These are phyloP conservation scores for Trichocladium antarcticum DNA, from an alignment of 495 filamentous ascomycete genomes.

Conservation along the genomic window DNA sequence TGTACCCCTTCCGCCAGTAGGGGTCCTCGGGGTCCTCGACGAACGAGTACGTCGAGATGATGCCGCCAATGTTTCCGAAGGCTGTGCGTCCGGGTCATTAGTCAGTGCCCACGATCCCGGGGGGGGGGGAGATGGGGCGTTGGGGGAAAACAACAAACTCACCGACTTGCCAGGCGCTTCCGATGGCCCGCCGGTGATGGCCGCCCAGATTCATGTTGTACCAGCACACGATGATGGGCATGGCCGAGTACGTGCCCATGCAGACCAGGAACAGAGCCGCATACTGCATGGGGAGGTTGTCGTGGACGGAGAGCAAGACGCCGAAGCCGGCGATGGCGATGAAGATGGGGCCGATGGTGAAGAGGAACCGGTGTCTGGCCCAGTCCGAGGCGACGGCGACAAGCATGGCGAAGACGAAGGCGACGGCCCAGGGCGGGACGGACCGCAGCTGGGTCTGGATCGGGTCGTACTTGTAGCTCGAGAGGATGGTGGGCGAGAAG, in stretches of 20 bases:
- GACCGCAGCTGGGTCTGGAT: slow-evolving; percentile 71
- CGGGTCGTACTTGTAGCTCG: slow-evolving; percentile 50
- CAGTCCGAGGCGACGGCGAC: slow-evolving; percentile 59
- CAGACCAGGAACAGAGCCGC: slow-evolving; percentile 64
- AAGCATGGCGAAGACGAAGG: slow-evolving; percentile 66
- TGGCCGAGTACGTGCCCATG: slow-evolving; percentile 53
- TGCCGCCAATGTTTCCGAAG: slow-evolving; percentile 90
- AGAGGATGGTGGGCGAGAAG: slow-evolving; percentile 71
- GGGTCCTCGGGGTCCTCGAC: slow-evolving; percentile 53
- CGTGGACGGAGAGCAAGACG: slow-evolving; percentile 53
- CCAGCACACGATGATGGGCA: slow-evolving; percentile 85
- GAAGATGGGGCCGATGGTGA: slow-evolving; percentile 52
- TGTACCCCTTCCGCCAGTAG: slow-evolving; percentile 61
- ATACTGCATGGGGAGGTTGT: slow-evolving; percentile 52
- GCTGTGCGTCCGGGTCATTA: slow-evolving; percentile 27
- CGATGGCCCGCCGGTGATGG: slow-evolving; percentile 73
- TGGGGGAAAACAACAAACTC: neutral
- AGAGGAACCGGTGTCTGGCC: slow-evolving; percentile 61
- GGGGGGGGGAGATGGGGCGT: neutral
- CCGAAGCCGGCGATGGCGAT: slow-evolving; percentile 60
- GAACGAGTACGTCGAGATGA: slow-evolving; percentile 82
- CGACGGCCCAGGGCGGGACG: slow-evolving; percentile 78
- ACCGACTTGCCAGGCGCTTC: slow-evolving; percentile 76
- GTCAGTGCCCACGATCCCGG: neutral
- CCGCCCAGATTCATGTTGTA: slow-evolving; percentile 88